Base-by-base conservation (phyloP, 1,139 yeast species). In the Suhomyces panamericanus region DNA sequence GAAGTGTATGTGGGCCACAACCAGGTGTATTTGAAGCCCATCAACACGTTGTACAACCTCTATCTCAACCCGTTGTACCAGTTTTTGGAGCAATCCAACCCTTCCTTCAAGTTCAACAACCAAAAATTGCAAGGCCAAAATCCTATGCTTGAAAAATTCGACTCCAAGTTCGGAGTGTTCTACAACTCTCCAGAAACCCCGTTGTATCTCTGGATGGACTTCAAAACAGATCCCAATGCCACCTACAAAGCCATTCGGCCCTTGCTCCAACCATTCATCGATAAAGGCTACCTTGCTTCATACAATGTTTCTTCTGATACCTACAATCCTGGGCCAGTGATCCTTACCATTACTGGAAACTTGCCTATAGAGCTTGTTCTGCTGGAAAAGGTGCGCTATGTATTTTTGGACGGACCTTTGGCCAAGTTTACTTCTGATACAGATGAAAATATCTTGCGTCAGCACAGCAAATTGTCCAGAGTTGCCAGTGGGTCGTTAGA, bases 1-100 rank as follows among this genome's bases (percentile, higher is more conserved):
- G 71, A 69, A 14, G 64, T 85, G n/a, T 83, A 75, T 42, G 89
- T 85, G 37, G 91, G 91, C 2, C 93, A 86, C 58, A 81, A 78
- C 50, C 68, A 68, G 47, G 69, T 67, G 4, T 75, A 73, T 43
- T 64, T 85, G 45, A 63, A 69, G 41, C 58, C 70, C 6, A 54
- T 66, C 22, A 66, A 69, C 39, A 82, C 85, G 0, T 60, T 86
- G 35, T 66, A 70, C 35, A 56, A 64, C 24, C 58, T 85, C 49
- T 86, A 86, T 54, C 65, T 85, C 48, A 70, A 75, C 42, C 85
- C 84, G 3, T 53, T 86, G 12, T 67, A 58, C 48, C 59, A 67
- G 6, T 65, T 84, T 49, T 61, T 86, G 37, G 69, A 73, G 32
- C 69, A 70, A 42, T 72, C 80, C 31, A 79, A 75, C 53, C 73